These are phyloP conservation scores for Beauveria caledonica DNA, from an alignment of 2,329 filamentous ascomycete species.

Conservation along the genomic window DNA sequence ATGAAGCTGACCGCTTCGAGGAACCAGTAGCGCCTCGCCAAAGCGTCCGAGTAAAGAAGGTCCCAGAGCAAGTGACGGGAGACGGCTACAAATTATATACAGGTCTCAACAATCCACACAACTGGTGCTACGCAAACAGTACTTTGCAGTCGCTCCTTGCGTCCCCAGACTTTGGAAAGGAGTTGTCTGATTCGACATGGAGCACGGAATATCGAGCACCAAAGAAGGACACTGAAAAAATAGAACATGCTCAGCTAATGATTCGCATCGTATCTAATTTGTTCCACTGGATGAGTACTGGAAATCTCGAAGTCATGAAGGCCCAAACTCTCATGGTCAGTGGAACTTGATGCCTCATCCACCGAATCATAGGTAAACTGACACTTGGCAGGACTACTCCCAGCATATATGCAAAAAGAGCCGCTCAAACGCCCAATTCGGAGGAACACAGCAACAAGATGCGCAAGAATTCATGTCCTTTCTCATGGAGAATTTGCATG, in stretches of 20 bases:
- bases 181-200: constrained; percentile 53
- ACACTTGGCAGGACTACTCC: constrained; percentile 44
- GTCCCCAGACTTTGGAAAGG: constrained; percentile 58
- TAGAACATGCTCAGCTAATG: constrained; percentile 49
- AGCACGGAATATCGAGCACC: constrained; percentile 58
- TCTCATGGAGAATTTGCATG: constrained; percentile 70
- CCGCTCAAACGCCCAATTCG: constrained; percentile 43
- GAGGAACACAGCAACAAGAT: constrained; percentile 74
- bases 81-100: constrained; percentile 29
- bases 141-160: constrained; percentile 75
- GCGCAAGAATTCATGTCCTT: constrained; percentile 85
- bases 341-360: constrained; percentile 16
- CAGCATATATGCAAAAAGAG: constrained; percentile 27
- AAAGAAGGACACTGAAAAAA: constrained; percentile 50
- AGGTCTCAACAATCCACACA: constrained; percentile 71
- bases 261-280: constrained; percentile 51
- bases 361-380: constrained; percentile 16
- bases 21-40: constrained; percentile 32
- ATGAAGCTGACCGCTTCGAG: constrained; percentile 27
- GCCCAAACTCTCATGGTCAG: constrained; percentile 49
- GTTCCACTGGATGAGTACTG: constrained; percentile 47
- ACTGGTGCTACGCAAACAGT: constrained; percentile 91
- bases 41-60: constrained; percentile 30
- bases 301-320: constrained; percentile 42
- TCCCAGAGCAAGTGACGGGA: constrained; percentile 38